Percentiles rank a stretch among this genome's conserved stretches.
Conservation (phyloP, 768 basidiomycete species). For the Erythrobasidium yunnanense region DNA sequence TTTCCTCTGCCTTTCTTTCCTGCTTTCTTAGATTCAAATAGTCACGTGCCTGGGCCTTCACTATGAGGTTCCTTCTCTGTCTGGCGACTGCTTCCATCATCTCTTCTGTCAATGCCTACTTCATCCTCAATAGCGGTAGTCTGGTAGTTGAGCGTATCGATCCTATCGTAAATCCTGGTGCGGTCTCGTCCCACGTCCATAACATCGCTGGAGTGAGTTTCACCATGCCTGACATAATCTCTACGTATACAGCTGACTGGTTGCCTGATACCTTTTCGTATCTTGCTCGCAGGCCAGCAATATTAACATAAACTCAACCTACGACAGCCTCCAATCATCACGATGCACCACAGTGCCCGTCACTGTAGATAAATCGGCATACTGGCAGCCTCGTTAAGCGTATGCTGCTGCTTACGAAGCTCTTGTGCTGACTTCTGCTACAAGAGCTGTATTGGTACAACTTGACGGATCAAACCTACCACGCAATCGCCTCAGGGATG, state of each 20-base stretch:
- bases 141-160: slow-evolving; percentile 32
- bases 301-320: slow-evolving; percentile 40
- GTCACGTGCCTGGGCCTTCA: too few relatives aligned
- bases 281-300: slow-evolving; percentile 30
- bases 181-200: slow-evolving; percentile 37
- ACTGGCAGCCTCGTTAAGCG: slow-evolving; percentile 36
- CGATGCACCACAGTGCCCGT: slow-evolving; percentile 42
- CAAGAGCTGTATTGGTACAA: slow-evolving; percentile 41
- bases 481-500: slow-evolving; percentile 37
- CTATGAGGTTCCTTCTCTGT: too few relatives aligned
- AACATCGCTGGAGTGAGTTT: slow-evolving; percentile 41
- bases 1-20: too few relatives aligned
- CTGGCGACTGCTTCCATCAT: background rate
- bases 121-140: background rate
- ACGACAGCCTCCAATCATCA: slow-evolving; percentile 36
- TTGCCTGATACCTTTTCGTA: too few relatives aligned
- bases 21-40: too few relatives aligned
- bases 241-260: too few relatives aligned
- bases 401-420: too few relatives aligned
- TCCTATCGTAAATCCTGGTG: slow-evolving; percentile 32
- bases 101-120: background rate
- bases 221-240: background rate
- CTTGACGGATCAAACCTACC: slow-evolving; percentile 37
- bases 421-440: background rate
- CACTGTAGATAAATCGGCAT: slow-evolving; percentile 42